phyloP scores from a whole-genome alignment of 176 grass and related monocot genomes.

The Luzula sylvatica region DNA sequence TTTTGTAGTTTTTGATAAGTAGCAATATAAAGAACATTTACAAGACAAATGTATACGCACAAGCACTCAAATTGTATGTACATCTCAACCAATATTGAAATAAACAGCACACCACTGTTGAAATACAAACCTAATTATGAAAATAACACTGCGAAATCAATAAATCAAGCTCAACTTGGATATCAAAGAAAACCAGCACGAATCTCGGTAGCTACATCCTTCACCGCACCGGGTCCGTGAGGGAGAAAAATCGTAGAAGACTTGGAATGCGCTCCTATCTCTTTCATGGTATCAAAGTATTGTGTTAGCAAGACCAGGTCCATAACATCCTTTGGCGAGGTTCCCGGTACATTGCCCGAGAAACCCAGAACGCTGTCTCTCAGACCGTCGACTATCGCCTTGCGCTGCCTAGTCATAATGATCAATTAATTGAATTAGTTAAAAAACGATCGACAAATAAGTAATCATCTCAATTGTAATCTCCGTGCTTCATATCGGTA shows the following conservation, averaged over 20 bases:
- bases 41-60: no score
- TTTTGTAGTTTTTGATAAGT: no score
- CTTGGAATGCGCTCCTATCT: constrained; percentile 59
- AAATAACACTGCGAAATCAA: no score
- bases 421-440: no score
- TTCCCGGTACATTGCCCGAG: constrained; percentile 60
- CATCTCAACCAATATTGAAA: no score
- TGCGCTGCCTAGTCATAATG: constrained; percentile 13
- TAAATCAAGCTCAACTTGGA: background rate
- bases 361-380: constrained; percentile 71
- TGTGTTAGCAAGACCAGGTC: constrained; percentile 81
- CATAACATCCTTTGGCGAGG: constrained; percentile 71
- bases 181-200: constrained; percentile 55
- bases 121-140: no score
- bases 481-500: no score
- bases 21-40: no score
- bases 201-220: constrained; percentile 59
- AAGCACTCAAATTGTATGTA: background rate
- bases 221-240: constrained; percentile 55
- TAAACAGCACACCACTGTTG: no score
- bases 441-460: no score
- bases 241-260: constrained; percentile 71
- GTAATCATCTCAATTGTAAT: no score
- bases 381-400: constrained; percentile 59
- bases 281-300: constrained; percentile 89